Evolutionary conservation across 768 basidiomycete genomes (phyloP).

Genomic region (Agaricus subrufescens): DNA sequence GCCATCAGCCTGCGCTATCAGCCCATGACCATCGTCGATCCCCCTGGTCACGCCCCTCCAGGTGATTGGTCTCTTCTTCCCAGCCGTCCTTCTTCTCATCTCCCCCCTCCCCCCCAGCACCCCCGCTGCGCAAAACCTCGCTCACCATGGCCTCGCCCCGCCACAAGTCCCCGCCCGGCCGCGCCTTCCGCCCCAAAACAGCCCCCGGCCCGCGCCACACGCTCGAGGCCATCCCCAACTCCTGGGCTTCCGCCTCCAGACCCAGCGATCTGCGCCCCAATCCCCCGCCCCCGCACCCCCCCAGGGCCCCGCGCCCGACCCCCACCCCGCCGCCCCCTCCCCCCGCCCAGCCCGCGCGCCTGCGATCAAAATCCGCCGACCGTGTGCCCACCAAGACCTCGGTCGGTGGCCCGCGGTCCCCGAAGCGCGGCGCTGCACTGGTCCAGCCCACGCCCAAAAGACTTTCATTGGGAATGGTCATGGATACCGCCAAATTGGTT

Average conservation of each 20-base stretch:
- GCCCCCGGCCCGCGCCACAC: background rate
- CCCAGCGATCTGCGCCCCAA: constrained; percentile 7
- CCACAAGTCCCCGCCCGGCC: background rate
- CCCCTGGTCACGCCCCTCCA: background rate
- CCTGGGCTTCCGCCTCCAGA: constrained; percentile 9
- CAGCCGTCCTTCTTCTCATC: background rate
- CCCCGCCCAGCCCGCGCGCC: background rate
- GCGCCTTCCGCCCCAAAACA: background rate
- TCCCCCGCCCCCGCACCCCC: background rate
- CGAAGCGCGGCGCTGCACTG: background rate
- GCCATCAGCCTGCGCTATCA: constrained; percentile 10
- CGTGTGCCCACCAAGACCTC: background rate
- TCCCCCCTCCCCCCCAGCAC: background rate
- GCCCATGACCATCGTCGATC: constrained; percentile 10
- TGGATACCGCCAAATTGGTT: constrained; percentile 8
- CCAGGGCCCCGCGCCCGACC: background rate
- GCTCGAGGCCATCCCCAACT: constrained; percentile 7
- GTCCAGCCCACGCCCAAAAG: constrained; percentile 5
- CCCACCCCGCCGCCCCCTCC: background rate
- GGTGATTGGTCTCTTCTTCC: background rate
- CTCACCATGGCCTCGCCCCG: background rate
- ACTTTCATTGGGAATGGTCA: constrained; percentile 7
- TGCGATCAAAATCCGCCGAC: constrained; percentile 4
- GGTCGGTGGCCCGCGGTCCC: background rate
- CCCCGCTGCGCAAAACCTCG: background rate